Evolutionary conservation across 306 rosid species (phyloP), one percentile per base, ranked within the genome.

Genomic region (Gynostemma pentaphyllum): DNA sequence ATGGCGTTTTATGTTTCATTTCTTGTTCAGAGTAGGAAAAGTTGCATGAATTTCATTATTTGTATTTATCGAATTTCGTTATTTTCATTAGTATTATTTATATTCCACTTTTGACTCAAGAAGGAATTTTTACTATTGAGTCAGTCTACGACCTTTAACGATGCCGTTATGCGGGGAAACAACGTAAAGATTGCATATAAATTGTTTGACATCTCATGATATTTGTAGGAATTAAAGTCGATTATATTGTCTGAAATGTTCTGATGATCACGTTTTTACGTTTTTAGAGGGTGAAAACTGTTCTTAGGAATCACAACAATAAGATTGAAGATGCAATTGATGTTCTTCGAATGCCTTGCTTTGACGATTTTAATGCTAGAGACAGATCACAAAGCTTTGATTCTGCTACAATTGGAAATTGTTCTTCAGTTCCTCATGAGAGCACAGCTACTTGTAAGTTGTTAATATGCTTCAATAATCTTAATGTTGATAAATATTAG

Each of bases 311-410:
- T 72, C 52, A 72, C 42, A 32, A 63, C 10, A 21, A 69, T 37
- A 47, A 54, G 62, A 32, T 71, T 63, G 73, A 76, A 68, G 76
- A 68, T 68, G 71, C 71, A 19, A 55, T 68, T 12, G 53, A 47
- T 51, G 62, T 66, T 69, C 75, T 76, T 19, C 56, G 60, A 29
- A 32, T 54, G 40, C 56, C 69, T 55, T 68, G 60, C 21, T 54
- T 60, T 16, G 47, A 29, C 22, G 68, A 47, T 60, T 54, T 27
- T 68, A 50, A 24, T 32, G 70, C 57, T 57, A 59, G 61, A 39
- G 46, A n/a, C n/a, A n/a, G n/a, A n/a, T n/a, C n/a, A n/a, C n/a
- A n/a, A n/a, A n/a, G n/a, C n/a, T n/a, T n/a, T 1, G 41, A 66
- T 59, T 70, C 69, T 32, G 62, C 68, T 1, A 39, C 26, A 13